Percentiles rank a stretch among this genome's conserved stretches.
phyloP scores from a whole-genome alignment of 2,329 filamentous ascomycete genomes.

The Botryotinia narcissicola region DNA sequence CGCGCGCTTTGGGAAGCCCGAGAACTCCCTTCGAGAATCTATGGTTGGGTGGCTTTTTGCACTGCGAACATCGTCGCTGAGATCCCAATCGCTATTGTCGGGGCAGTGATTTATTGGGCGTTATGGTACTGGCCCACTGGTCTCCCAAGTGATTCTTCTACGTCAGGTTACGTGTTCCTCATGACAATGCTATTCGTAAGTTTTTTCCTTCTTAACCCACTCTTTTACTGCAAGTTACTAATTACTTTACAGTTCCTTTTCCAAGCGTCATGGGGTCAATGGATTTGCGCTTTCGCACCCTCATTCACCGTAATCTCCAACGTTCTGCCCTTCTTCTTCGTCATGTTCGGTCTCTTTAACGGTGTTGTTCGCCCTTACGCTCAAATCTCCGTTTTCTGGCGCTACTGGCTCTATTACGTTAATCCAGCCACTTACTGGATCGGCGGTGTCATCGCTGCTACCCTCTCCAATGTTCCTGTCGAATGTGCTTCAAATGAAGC shows the following conservation, averaged over 20 bases:
- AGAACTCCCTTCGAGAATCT: slow-evolving; percentile 72
- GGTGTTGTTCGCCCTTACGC: slow-evolving; percentile 71
- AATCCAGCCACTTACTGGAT: slow-evolving; percentile 71
- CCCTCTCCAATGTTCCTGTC: slow-evolving; percentile 52
- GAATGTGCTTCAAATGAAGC: slow-evolving; percentile 52
- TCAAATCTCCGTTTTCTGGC: slow-evolving; percentile 40
- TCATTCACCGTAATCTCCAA: slow-evolving; percentile 77
- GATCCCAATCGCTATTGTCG: slow-evolving; percentile 66
- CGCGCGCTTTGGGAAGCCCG: slow-evolving; percentile 70
- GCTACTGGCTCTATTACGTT: slow-evolving; percentile 53
- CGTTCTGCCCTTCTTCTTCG: slow-evolving; percentile 39
- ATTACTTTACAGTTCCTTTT: slow-evolving; percentile 9
- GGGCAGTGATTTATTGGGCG: slow-evolving; percentile 65
- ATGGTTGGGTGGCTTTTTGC: slow-evolving; percentile 74
- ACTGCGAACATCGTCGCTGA: slow-evolving; percentile 72
- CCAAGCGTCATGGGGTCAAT: slow-evolving; percentile 69
- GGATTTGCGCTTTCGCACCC: slow-evolving; percentile 73
- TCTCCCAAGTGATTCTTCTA: slow-evolving; percentile 60
- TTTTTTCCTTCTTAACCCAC: neutral
- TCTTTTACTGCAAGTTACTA: neutral
- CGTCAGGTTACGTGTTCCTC: slow-evolving; percentile 72
- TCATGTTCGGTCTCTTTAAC: slow-evolving; percentile 71
- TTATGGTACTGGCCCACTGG: slow-evolving; percentile 78
- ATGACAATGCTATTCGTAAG: slow-evolving; percentile 68
- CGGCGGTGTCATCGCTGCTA: slow-evolving; percentile 64